phyloP scores from a whole-genome alignment of 257 asterid species.

The Capsicum rhomboideum region DNA sequence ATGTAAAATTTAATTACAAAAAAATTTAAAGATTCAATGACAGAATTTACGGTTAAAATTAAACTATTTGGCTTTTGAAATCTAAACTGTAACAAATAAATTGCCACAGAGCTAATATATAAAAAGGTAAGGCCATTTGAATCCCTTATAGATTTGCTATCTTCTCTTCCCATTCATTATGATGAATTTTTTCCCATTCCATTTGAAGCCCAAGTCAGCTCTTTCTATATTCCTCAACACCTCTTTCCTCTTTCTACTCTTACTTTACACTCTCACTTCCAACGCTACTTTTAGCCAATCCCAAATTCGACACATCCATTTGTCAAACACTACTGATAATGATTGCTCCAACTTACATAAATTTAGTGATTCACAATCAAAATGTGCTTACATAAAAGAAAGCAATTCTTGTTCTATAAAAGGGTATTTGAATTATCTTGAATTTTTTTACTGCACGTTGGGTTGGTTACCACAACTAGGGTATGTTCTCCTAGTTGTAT shows the following conservation, averaged over 20 bases:
- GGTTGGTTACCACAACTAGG: slow-evolving; percentile 26
- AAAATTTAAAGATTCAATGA: too few species aligned
- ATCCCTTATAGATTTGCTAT: not conserved
- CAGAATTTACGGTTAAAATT: too few species aligned
- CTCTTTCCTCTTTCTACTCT: slow-evolving; percentile 30
- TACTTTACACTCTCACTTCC: slow-evolving; percentile 22
- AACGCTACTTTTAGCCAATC: not conserved
- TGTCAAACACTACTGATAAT: not conserved
- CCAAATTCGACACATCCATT: not conserved
- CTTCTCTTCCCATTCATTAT: not conserved
- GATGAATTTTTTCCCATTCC: slow-evolving; percentile 27
- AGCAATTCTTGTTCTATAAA: slow-evolving; percentile 27
- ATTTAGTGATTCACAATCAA: slow-evolving; percentile 20
- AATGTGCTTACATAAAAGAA: slow-evolving; percentile 35
- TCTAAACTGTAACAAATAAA: too few species aligned
- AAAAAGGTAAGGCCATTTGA: not conserved
- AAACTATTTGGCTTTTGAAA: too few species aligned
- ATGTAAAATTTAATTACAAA: too few species aligned
- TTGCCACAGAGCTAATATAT: too few species aligned
- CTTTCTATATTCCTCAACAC: slow-evolving; percentile 31
- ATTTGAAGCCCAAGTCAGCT: slow-evolving; percentile 7
- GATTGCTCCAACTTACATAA: slow-evolving; percentile 27
- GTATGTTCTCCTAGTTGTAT: slow-evolving; percentile 27
- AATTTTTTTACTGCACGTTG: slow-evolving; percentile 51
- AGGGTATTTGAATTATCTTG: slow-evolving; percentile 56